Percentiles rank a stretch among this genome's conserved stretches.
Evolutionary conservation across 352 stramenopile genomes (phyloP).

Genomic region (Globisporangium apiculatum): DNA sequence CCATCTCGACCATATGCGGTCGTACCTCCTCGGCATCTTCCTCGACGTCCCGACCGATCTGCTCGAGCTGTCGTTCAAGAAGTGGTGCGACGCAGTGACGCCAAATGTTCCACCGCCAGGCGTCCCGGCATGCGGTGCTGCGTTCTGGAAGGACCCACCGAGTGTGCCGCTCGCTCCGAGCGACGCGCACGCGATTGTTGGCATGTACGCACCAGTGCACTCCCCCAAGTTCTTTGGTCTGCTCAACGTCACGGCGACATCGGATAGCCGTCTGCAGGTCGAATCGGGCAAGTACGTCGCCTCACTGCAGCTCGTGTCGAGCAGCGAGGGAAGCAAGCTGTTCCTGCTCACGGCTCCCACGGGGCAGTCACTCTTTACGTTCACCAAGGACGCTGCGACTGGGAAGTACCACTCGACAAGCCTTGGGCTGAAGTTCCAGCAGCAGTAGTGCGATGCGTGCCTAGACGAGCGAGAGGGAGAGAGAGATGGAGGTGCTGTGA

Average conservation of each 20-base stretch:
- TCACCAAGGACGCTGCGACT: neutral
- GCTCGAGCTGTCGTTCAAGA: constrained; percentile 32
- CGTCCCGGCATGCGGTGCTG: constrained; percentile 27
- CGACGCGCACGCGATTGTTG: constrained; percentile 25
- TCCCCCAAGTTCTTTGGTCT: constrained; percentile 33
- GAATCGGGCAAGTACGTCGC: neutral
- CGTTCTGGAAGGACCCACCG: constrained; percentile 36
- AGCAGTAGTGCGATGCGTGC: neutral
- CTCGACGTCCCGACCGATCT: constrained; percentile 48
- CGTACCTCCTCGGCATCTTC: constrained; percentile 61
- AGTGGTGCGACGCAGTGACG: constrained; percentile 27
- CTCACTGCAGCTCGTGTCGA: neutral
- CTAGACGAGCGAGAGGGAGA: no score
- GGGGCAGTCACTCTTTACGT: neutral
- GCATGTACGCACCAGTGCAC: constrained; percentile 30
- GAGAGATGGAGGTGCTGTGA: no score
- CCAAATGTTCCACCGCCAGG: constrained; percentile 21
- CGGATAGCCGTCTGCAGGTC: neutral
- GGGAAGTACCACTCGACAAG: neutral
- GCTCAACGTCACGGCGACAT: constrained; percentile 16
- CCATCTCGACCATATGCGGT: constrained; percentile 47
- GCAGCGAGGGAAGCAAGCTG: neutral
- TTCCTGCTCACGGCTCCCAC: neutral
- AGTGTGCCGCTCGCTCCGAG: constrained; percentile 15
- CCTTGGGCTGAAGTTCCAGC: constrained; percentile 2